Conservation (phyloP, 768 basidiomycete species). For the Tremella yokohamensis region DNA sequence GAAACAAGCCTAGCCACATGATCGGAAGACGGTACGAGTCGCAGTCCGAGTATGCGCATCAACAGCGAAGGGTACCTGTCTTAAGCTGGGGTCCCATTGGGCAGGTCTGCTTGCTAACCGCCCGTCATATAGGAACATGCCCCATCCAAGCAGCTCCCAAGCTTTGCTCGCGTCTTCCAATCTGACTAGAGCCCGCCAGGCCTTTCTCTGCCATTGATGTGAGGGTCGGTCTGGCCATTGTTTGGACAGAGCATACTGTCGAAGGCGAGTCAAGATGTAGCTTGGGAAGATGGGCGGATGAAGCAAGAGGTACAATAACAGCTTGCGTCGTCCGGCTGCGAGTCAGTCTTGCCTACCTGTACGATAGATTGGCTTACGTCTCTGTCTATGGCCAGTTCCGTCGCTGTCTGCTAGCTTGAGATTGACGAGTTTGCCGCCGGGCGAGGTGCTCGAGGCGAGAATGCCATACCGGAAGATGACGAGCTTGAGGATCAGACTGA, state of each 20-base stretch:
- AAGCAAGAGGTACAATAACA: slow-evolving; percentile 66
- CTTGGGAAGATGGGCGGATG: slow-evolving; percentile 65
- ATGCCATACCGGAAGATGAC: slow-evolving; percentile 33
- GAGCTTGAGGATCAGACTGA: slow-evolving; percentile 55
- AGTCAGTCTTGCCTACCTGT: slow-evolving; percentile 43
- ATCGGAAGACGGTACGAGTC: slow-evolving; percentile 66
- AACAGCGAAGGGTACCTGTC: slow-evolving; percentile 76
- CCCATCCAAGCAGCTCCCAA: slow-evolving; percentile 68
- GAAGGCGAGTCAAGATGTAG: slow-evolving; percentile 72
- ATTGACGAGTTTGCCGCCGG: slow-evolving; percentile 43
- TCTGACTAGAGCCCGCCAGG: slow-evolving; percentile 66
- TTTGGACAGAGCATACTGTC: slow-evolving; percentile 69
- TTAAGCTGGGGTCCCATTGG: not conserved
- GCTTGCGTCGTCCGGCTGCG: slow-evolving; percentile 33
- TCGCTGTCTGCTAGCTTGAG: slow-evolving; percentile 16
- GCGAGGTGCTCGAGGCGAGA: slow-evolving; percentile 23
- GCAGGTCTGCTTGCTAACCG: slow-evolving; percentile 57
- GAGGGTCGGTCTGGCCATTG: slow-evolving; percentile 91
- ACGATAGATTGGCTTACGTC: not conserved
- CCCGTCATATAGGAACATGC: slow-evolving; percentile 80
- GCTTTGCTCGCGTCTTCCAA: slow-evolving; percentile 66
- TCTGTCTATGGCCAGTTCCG: too few relatives aligned
- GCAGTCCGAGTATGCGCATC: slow-evolving; percentile 72
- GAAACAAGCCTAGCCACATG: slow-evolving; percentile 78
- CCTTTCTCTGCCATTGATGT: slow-evolving; percentile 66